Evolutionary conservation across 2,329 filamentous ascomycete species (phyloP).

Genomic region (Diaporthe ilicicola): DNA sequence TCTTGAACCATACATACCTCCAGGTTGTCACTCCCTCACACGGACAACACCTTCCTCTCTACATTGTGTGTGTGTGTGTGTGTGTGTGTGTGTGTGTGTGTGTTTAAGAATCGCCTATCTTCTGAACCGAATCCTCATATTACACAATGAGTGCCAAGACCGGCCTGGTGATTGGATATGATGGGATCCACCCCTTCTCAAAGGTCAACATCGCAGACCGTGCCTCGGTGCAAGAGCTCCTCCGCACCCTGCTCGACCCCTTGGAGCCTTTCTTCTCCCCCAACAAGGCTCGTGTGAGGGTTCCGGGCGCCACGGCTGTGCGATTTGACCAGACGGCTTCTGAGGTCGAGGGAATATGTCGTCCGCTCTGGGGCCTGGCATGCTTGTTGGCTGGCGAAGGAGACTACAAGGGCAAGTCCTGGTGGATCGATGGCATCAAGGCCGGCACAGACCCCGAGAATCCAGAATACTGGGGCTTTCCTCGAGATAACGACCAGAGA

Average conservation of each 20-base stretch:
- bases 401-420: slow-evolving; percentile 68
- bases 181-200: slow-evolving; percentile 63
- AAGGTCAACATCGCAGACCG: slow-evolving; percentile 59
- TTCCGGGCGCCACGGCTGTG: slow-evolving; percentile 75
- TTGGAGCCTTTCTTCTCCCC: slow-evolving; percentile 77
- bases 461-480: slow-evolving; percentile 80
- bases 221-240: slow-evolving; percentile 66
- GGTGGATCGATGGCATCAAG: slow-evolving; percentile 76
- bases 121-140: neutral
- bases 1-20: neutral
- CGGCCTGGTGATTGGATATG: slow-evolving; percentile 59
- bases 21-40: neutral
- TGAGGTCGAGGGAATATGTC: slow-evolving; percentile 78
- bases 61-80: too few relatives aligned
- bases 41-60: neutral
- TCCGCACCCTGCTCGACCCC: slow-evolving; percentile 73
- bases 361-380: slow-evolving; percentile 79
- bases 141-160: slow-evolving; percentile 32
- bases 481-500: slow-evolving; percentile 79
- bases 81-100: too few relatives aligned
- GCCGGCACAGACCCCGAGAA: slow-evolving; percentile 75
- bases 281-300: slow-evolving; percentile 69
- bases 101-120: neutral
- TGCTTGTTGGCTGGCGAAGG: slow-evolving; percentile 75
- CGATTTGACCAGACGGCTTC: slow-evolving; percentile 81